Evolutionary conservation across 139 green algal species (phyloP).

Genomic region (Pleodorina starrii): DNA sequence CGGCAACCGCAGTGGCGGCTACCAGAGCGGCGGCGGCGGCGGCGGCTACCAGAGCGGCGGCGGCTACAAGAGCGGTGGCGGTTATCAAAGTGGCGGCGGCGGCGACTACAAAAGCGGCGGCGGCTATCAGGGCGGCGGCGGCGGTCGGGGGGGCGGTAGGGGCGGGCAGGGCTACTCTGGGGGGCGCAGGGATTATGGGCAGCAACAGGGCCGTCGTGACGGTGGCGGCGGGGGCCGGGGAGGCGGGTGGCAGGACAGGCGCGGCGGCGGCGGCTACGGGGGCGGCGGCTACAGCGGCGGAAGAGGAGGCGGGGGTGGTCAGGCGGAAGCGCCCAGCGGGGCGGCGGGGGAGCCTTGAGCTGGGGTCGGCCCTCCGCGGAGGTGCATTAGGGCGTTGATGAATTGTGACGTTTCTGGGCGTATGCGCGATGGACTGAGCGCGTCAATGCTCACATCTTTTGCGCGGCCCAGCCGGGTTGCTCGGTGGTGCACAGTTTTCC

Average conservation of each 20-base stretch:
- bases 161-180: background rate
- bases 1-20: background rate
- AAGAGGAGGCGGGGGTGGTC: too few relatives aligned
- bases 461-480: too few relatives aligned
- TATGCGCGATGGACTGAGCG: too few relatives aligned
- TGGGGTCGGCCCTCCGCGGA: too few relatives aligned
- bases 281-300: background rate
- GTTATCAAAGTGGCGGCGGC: background rate
- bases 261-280: slow-evolving; percentile 8
- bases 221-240: background rate
- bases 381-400: too few relatives aligned
- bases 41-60: background rate
- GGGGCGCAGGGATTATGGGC: background rate
- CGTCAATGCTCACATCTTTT: too few relatives aligned
- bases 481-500: too few relatives aligned
- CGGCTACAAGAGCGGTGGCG: background rate
- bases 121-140: background rate
- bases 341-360: too few relatives aligned
- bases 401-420: too few relatives aligned
- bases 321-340: too few relatives aligned
- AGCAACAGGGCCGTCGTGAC: background rate
- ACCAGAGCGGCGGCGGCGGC: background rate
- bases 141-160: background rate
- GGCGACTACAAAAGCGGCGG: too few relatives aligned
- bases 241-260: slow-evolving; percentile 3